These are phyloP conservation scores for Colletotrichum cuscutae DNA, from an alignment of 2,329 filamentous ascomycete genomes.

Conservation along the genomic window DNA sequence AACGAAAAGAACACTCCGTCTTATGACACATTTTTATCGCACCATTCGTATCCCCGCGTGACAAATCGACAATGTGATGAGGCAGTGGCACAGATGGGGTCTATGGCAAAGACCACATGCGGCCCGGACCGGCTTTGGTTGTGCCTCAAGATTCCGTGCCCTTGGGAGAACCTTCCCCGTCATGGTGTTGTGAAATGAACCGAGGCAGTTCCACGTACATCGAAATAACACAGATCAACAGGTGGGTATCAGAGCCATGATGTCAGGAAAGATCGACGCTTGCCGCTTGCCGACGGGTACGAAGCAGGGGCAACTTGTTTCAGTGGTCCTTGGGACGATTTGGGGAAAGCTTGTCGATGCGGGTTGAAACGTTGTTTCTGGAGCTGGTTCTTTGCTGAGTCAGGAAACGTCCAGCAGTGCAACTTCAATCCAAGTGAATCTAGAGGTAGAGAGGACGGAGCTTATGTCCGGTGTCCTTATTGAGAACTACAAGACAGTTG, in stretches of 20 bases:
- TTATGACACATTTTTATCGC: not conserved
- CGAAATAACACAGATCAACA: not conserved
- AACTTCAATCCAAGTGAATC: too few species aligned
- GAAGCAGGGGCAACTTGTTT: not conserved
- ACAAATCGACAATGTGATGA: not conserved
- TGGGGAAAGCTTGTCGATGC: not conserved
- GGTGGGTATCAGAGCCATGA: not conserved
- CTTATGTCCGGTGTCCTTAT: too few species aligned
- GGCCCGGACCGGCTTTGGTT: too few species aligned
- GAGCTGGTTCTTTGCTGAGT: not conserved
- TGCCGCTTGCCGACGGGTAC: not conserved
- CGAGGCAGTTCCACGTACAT: not conserved
- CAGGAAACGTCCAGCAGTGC: not conserved
- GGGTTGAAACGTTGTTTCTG: conserved; percentile 8
- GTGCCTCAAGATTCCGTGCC: too few species aligned
- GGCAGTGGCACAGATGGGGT: not conserved
- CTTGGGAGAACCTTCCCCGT: too few species aligned
- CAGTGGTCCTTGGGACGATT: not conserved
- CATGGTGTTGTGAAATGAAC: not conserved
- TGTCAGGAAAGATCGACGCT: not conserved
- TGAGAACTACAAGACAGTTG: too few species aligned
- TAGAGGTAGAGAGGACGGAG: too few species aligned
- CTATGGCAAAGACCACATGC: too few species aligned
- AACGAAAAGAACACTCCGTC: not conserved
- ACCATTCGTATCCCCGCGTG: not conserved